phyloP scores from a whole-genome alignment of 129 eudicot genomes.

The Centaurea solstitialis region DNA sequence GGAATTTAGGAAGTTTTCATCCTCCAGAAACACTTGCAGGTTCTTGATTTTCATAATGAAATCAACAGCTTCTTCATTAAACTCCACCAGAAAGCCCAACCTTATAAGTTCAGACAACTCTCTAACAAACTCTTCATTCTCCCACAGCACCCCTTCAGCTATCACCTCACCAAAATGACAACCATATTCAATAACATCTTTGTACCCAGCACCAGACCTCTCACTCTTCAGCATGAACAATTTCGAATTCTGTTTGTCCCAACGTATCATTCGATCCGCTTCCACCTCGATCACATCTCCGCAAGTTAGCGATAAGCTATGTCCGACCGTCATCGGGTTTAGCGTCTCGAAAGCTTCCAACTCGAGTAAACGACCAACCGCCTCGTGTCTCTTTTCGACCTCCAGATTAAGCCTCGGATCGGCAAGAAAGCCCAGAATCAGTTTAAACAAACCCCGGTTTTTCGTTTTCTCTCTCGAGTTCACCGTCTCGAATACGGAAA shows the following conservation, averaged over 20 bases:
- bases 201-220: constrained; percentile 14
- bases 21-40: constrained; percentile 51
- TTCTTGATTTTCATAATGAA: constrained; percentile 53
- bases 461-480: constrained; percentile 23
- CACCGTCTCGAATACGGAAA: constrained; percentile 8
- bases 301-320: constrained; percentile 32
- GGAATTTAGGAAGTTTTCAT: constrained; percentile 43
- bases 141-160: constrained; percentile 64
- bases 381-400: constrained; percentile 35
- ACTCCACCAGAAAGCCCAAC: constrained; percentile 55
- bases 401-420: constrained; percentile 28
- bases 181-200: constrained; percentile 42
- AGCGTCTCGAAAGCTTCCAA: constrained; percentile 35
- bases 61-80: constrained; percentile 56
- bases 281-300: constrained; percentile 30
- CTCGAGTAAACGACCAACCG: constrained; percentile 29
- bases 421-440: constrained; percentile 53
- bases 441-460: constrained; percentile 31
- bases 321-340: constrained; percentile 32
- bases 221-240: constrained; percentile 42
- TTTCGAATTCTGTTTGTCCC: constrained; percentile 50
- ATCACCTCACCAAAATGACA: constrained; percentile 44
- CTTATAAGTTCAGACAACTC: constrained; percentile 48
- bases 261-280: constrained; percentile 42
- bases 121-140: constrained; percentile 42